Evolutionary conservation across 208 protist species (phyloP).

Genomic region (Acanthamoeba comandoni): DNA sequence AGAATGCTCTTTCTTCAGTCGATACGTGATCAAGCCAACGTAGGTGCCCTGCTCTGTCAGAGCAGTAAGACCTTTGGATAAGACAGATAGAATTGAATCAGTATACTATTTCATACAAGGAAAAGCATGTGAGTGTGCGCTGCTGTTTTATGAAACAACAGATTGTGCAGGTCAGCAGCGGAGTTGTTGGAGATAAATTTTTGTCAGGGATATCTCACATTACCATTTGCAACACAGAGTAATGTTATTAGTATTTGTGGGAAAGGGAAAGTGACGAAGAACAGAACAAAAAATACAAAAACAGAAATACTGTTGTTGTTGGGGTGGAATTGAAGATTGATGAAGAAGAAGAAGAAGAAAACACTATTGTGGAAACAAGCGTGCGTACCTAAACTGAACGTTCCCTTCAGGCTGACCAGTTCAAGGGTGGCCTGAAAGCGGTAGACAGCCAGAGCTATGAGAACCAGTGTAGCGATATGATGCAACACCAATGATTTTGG

Average conservation of each 20-base stretch:
- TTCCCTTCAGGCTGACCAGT: constrained; percentile 2
- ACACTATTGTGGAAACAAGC: neutral
- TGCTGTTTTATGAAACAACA: too few species aligned
- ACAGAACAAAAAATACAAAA: too few species aligned
- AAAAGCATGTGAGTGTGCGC: too few species aligned
- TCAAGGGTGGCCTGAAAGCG: constrained; percentile 27
- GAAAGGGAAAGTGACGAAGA: too few species aligned
- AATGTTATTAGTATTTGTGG: too few species aligned
- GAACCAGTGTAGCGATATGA: constrained; percentile 33
- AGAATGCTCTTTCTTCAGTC: constrained; percentile 4
- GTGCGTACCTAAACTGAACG: constrained; percentile 24
- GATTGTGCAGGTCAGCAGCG: too few species aligned
- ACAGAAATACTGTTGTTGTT: too few species aligned
- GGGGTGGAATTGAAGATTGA: too few species aligned
- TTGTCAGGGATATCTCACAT: too few species aligned
- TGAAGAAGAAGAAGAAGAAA: too few species aligned
- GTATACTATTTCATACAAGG: constrained; percentile 2
- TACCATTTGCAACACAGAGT: too few species aligned
- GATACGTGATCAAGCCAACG: constrained; percentile 43
- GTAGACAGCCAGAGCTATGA: constrained; percentile 26
- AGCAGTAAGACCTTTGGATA: constrained; percentile 27
- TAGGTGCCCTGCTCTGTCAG: constrained; percentile 47
- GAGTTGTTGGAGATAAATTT: too few species aligned
- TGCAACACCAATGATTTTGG: constrained; percentile 13
- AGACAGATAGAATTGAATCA: constrained; percentile 25